phyloP scores from a whole-genome alignment of 2,329 filamentous ascomycete species.

The Tolypocladium tropicale region DNA sequence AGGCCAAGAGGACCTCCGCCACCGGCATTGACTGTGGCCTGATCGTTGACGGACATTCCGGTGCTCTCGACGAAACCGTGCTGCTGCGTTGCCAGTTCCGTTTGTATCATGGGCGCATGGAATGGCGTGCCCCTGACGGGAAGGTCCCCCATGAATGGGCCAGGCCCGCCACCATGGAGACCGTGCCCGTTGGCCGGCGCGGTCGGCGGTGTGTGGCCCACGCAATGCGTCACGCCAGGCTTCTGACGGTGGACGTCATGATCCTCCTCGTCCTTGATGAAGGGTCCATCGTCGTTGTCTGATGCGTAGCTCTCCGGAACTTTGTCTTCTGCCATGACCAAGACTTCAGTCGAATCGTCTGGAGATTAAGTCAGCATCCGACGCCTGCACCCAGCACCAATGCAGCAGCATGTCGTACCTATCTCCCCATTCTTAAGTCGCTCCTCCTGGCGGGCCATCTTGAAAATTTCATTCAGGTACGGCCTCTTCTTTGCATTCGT shows the following conservation, averaged over 20 bases:
- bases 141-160: conserved; percentile 31
- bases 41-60: conserved; percentile 23
- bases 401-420: conserved; percentile 29
- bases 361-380: conserved; percentile 5
- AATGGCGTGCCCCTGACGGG: conserved; percentile 32
- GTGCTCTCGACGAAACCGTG: conserved; percentile 29
- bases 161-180: conserved; percentile 20
- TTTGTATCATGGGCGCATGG: conserved; percentile 26
- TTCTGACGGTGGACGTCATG: conserved; percentile 26
- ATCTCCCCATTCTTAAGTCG: conserved; percentile 45
- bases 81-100: conserved; percentile 30
- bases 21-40: conserved; percentile 21
- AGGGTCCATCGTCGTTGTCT: conserved; percentile 33
- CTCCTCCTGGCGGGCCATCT: conserved; percentile 47
- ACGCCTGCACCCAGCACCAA: background rate
- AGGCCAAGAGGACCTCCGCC: conserved; percentile 26
- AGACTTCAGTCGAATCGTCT: conserved; percentile 39
- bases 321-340: conserved; percentile 43
- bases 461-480: conserved; percentile 51
- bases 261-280: conserved; percentile 33
- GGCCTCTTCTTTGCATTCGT: conserved; percentile 44
- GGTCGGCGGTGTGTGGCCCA: conserved; percentile 24
- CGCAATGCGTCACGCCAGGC: conserved; percentile 18
- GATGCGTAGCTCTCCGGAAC: conserved; percentile 35
- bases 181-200: conserved; percentile 24